phyloP scores from a whole-genome alignment of 768 basidiomycete species.

The Boletus rufocinnamomeus region DNA sequence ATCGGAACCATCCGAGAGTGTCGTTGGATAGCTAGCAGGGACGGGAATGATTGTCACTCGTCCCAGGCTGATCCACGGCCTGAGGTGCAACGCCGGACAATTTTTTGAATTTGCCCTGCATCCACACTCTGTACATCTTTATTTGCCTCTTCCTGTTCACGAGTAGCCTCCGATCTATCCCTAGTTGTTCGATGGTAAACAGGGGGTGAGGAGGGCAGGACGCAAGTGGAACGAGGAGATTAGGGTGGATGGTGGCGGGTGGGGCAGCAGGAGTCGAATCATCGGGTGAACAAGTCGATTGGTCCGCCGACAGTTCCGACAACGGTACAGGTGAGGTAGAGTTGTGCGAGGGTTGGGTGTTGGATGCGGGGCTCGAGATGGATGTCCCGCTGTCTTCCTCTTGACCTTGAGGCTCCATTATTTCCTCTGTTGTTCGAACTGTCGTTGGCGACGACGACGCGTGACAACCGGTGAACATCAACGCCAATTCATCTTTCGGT shows the following conservation, averaged over 20 bases:
- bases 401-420: slow-evolving; percentile 35
- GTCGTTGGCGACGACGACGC: slow-evolving; percentile 37
- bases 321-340: not conserved
- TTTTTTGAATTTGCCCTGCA: slow-evolving; percentile 83
- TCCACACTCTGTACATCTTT: slow-evolving; percentile 98
- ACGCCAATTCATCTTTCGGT: slow-evolving; percentile 68
- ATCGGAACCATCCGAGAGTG: not conserved
- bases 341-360: slow-evolving; percentile 11
- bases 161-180: slow-evolving; percentile 85
- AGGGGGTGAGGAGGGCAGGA: slow-evolving; percentile 52
- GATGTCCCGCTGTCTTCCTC: slow-evolving; percentile 17
- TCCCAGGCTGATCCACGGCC: not conserved
- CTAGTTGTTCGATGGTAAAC: slow-evolving; percentile 82
- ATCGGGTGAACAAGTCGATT: slow-evolving; percentile 1
- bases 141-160: slow-evolving; percentile 93
- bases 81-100: not conserved
- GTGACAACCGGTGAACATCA: slow-evolving; percentile 72
- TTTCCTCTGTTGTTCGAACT: slow-evolving; percentile 35
- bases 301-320: not conserved
- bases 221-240: slow-evolving; percentile 33
- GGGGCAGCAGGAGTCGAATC: not conserved
- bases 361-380: slow-evolving; percentile 3
- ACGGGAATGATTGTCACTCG: not conserved
- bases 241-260: slow-evolving; percentile 35
- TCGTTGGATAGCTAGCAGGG: not conserved